Percentiles rank a stretch among this genome's conserved stretches.
Conservation (phyloP, 2,329 filamentous ascomycete species). For the Exophiala xenobiotica region DNA sequence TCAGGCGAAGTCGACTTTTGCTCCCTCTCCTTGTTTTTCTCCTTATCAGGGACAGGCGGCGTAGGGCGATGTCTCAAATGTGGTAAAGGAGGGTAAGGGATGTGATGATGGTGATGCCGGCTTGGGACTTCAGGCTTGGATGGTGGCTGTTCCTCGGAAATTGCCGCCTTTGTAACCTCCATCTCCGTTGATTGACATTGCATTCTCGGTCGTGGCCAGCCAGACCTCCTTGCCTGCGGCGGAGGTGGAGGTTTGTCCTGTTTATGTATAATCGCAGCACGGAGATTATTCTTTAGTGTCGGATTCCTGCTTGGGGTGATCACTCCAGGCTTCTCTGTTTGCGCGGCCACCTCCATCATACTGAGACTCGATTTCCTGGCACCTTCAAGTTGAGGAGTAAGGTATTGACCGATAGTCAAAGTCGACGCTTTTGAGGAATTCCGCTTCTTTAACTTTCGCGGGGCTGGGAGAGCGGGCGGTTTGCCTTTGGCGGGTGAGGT, state of each 20-base stretch:
- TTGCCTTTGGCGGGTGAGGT: conserved; percentile 24
- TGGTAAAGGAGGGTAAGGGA: conserved; percentile 4
- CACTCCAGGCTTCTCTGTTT: conserved; percentile 78
- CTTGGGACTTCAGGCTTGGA: neutral
- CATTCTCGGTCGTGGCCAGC: conserved; percentile 20
- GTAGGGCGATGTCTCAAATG: neutral
- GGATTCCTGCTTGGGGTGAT: conserved; percentile 69
- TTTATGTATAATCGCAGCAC: conserved; percentile 26
- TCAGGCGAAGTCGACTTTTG: neutral
- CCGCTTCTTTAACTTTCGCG: conserved; percentile 35
- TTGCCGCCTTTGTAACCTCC: conserved; percentile 15
- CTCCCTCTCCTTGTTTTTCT: conserved; percentile 7
- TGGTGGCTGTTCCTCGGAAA: neutral
- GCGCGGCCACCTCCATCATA: conserved; percentile 73
- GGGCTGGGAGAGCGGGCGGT: conserved; percentile 50
- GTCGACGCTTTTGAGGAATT: conserved; percentile 34
- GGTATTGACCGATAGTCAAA: conserved; percentile 28
- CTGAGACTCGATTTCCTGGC: conserved; percentile 72
- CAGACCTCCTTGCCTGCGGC: conserved; percentile 33
- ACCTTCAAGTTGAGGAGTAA: conserved; percentile 53
- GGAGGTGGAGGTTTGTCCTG: conserved; percentile 31
- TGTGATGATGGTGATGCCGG: conserved; percentile 9
- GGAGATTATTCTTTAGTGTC: conserved; percentile 29
- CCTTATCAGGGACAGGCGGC: neutral
- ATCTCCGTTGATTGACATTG: conserved; percentile 16